These are phyloP conservation scores for Hemerocallis citrina DNA, from an alignment of 106 monocot genomes.

Conservation along the genomic window DNA sequence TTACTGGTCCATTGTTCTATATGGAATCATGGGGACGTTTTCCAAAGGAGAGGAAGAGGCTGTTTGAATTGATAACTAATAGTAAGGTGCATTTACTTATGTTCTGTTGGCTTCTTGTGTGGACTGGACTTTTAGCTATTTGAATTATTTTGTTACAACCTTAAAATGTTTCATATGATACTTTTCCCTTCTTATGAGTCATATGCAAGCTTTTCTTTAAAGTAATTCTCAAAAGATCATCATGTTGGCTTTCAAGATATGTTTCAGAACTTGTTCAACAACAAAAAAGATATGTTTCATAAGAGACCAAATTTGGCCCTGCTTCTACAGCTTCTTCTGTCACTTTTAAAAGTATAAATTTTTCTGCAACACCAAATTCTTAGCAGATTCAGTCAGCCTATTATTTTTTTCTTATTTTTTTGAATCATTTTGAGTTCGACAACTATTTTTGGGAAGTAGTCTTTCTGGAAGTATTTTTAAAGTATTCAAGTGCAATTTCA, in stretches of 20 bases:
- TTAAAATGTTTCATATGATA: background rate
- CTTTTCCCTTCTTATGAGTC: too few relatives aligned
- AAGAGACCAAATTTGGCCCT: too few relatives aligned
- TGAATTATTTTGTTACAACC: background rate
- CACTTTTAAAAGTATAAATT: too few relatives aligned
- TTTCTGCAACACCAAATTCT: too few relatives aligned
- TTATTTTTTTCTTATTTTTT: too few relatives aligned
- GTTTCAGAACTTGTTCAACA: too few relatives aligned
- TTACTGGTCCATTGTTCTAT: conserved; percentile 50
- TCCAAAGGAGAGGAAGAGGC: conserved; percentile 58
- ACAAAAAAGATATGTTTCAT: too few relatives aligned
- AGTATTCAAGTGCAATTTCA: background rate
- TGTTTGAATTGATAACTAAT: conserved; percentile 54
- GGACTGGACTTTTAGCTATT: background rate
- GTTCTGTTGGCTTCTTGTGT: background rate
- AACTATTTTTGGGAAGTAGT: background rate
- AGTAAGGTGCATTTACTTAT: conserved; percentile 35
- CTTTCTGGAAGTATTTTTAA: background rate
- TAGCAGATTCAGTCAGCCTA: too few relatives aligned
- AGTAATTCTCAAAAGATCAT: too few relatives aligned
- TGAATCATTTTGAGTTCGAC: background rate
- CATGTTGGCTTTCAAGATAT: too few relatives aligned
- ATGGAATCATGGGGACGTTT: conserved; percentile 81
- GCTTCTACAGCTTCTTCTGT: too few relatives aligned
- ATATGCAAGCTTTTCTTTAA: too few relatives aligned